Evolutionary conservation across 805 yeast species (phyloP).

Genomic region (Lipomyces anomalus): DNA sequence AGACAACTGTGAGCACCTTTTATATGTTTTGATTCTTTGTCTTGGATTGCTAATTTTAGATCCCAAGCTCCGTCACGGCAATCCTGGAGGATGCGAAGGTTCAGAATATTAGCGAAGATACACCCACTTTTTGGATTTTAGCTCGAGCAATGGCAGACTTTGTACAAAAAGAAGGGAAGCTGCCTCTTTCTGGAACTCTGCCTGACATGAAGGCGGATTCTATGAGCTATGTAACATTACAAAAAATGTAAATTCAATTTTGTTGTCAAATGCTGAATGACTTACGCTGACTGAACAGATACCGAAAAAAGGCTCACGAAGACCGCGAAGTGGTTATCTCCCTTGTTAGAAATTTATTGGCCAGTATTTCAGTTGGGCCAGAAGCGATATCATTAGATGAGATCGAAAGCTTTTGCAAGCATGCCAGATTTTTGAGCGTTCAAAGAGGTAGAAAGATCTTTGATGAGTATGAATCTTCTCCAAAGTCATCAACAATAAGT

Average conservation of each 20-base stretch:
- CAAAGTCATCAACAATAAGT: no score
- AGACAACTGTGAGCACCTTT: constrained; percentile 30
- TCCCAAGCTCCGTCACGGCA: constrained; percentile 18
- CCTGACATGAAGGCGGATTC: constrained; percentile 91
- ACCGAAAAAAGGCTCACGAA: constrained; percentile 45
- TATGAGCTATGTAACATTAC: constrained; percentile 51
- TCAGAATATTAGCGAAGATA: constrained; percentile 4
- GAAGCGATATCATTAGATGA: constrained; percentile 35
- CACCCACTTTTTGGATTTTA: constrained; percentile 55
- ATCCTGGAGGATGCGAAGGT: constrained; percentile 19
- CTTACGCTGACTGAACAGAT: no score
- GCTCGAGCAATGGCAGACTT: constrained; percentile 51
- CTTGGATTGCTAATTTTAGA: constrained; percentile 1
- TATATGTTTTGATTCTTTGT: constrained; percentile 1
- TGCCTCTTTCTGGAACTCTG: constrained; percentile 69
- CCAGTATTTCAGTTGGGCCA: constrained; percentile 30
- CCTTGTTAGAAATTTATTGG: constrained; percentile 32
- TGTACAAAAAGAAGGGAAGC: constrained; percentile 33
- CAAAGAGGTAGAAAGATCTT: constrained; percentile 39
- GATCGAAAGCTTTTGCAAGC: constrained; percentile 53
- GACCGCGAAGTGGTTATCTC: constrained; percentile 45
- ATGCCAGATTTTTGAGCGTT: constrained; percentile 49
- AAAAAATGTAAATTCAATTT: no score
- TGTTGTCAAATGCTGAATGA: no score
- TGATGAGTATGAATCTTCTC: constrained; percentile 15